Conservation (phyloP, 495 filamentous ascomycete species). For the Hypoxylon cercidicola region DNA sequence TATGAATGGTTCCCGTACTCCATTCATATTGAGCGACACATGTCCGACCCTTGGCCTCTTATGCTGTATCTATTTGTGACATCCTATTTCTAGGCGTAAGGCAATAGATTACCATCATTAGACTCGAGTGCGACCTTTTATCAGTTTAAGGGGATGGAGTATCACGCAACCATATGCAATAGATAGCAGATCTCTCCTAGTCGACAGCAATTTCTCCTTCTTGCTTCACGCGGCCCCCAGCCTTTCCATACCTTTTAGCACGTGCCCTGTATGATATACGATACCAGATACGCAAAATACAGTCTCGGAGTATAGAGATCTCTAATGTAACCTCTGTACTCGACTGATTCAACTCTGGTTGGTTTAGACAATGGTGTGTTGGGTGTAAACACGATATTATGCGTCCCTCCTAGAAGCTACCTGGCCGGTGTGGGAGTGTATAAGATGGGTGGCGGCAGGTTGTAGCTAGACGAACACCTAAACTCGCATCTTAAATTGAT, state of each 20-base stretch:
- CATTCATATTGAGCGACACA: no score
- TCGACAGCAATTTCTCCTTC: not conserved
- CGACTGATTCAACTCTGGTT: not conserved
- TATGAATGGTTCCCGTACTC: no score
- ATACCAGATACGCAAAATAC: conserved; percentile 1
- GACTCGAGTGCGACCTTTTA: not conserved
- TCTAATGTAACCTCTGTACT: conserved; percentile 3
- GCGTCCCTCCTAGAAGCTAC: not conserved
- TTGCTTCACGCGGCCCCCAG: not conserved
- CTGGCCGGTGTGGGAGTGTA: not conserved
- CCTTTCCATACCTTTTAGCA: conserved; percentile 1
- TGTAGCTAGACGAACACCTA: not conserved
- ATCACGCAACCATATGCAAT: not conserved
- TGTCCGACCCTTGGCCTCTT: not conserved
- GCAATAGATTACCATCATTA: not conserved
- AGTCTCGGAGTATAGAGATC: not conserved
- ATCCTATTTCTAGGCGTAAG: no score
- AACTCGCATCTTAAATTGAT: not conserved
- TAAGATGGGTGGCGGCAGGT: not conserved
- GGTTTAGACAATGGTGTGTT: not conserved
- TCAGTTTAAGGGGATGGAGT: not conserved
- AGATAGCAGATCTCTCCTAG: not conserved
- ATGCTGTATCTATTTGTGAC: not conserved
- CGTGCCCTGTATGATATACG: not conserved
- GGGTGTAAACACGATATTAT: not conserved